Percentiles rank a stretch among this genome's conserved stretches.
phyloP scores from a whole-genome alignment of 1,284 basidiomycete species.

The Mycena sp. region DNA sequence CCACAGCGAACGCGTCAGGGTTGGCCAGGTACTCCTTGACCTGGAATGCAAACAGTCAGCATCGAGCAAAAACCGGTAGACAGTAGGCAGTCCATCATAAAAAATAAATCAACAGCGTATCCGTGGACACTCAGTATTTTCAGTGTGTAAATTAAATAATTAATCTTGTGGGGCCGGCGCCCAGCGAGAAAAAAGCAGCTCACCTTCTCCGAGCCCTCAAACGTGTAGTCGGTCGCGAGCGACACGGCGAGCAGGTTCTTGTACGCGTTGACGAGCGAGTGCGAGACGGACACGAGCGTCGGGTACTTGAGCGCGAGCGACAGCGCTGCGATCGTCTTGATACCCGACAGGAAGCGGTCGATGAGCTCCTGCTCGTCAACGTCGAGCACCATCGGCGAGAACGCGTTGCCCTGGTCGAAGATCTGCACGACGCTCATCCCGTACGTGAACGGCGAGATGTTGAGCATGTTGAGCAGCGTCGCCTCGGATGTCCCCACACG shows the following conservation, averaged over 20 bases:
- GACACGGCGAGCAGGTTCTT: constrained; percentile 97
- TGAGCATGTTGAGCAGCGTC: constrained; percentile 98
- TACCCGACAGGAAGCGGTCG: constrained; percentile 89
- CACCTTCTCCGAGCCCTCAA: constrained; percentile 95
- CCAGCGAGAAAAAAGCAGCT: constrained; percentile 38
- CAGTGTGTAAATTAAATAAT: constrained; percentile 73
- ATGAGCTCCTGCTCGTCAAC: constrained; percentile 92
- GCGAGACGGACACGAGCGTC: constrained; percentile 92
- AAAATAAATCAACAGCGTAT: constrained; percentile 54
- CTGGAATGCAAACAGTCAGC: constrained; percentile 54
- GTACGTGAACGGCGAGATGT: constrained; percentile 99
- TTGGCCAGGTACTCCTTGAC: constrained; percentile 97
- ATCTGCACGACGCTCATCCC: constrained; percentile 98
- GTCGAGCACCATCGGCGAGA: constrained; percentile 93
- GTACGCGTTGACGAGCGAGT: constrained; percentile 98
- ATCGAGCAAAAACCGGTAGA: constrained; percentile 26
- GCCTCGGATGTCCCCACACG: constrained; percentile 98
- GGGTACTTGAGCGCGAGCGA: constrained; percentile 97
- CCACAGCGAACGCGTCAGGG: constrained; percentile 93
- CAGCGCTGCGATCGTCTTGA: constrained; percentile 96
- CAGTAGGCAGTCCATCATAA: constrained; percentile 39
- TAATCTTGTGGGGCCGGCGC: constrained; percentile 35
- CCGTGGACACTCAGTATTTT: constrained; percentile 79
- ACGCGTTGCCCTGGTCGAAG: constrained; percentile 91
- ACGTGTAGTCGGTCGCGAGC: constrained; percentile 93